Evolutionary conservation across 352 stramenopile species (phyloP).

Genomic region (Globisporangium perplexum): DNA sequence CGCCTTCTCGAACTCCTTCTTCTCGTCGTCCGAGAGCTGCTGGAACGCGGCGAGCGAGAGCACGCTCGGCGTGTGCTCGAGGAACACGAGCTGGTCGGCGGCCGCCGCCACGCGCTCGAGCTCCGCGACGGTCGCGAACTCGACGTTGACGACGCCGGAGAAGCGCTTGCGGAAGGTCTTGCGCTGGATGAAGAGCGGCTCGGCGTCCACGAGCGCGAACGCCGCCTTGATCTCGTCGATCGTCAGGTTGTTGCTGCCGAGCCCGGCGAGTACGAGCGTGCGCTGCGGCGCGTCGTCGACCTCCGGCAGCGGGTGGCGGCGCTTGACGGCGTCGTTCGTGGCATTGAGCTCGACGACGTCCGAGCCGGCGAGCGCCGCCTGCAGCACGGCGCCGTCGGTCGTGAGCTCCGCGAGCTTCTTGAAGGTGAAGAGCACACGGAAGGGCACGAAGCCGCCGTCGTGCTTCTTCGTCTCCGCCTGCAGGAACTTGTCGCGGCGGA

Average conservation of each 20-base stretch:
- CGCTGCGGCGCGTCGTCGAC: constrained; percentile 53
- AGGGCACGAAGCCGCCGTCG: constrained; percentile 77
- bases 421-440: constrained; percentile 87
- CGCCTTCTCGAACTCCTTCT: constrained; percentile 82
- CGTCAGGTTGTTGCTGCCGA: constrained; percentile 54
- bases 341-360: constrained; percentile 80
- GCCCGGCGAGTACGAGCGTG: constrained; percentile 65
- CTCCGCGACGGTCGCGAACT: constrained; percentile 58
- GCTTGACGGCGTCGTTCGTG: constrained; percentile 66
- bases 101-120: constrained; percentile 44
- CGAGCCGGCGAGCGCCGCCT: constrained; percentile 62
- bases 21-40: constrained; percentile 59
- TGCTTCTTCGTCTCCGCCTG: constrained; percentile 81
- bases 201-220: constrained; percentile 42
- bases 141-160: constrained; percentile 63
- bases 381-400: constrained; percentile 60
- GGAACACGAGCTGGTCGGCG: constrained; percentile 51
- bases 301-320: constrained; percentile 61
- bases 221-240: constrained; percentile 79
- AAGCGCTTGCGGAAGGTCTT: constrained; percentile 72
- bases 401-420: constrained; percentile 89
- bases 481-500: constrained; percentile 89
- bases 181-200: constrained; percentile 70
- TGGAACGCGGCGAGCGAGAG: constrained; percentile 51
- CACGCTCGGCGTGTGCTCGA: constrained; percentile 47